Percentiles rank a stretch among this genome's conserved stretches.
Conservation (phyloP, 225 moss, liverwort and hornwort genomes). For the Polytrichum commune region DNA sequence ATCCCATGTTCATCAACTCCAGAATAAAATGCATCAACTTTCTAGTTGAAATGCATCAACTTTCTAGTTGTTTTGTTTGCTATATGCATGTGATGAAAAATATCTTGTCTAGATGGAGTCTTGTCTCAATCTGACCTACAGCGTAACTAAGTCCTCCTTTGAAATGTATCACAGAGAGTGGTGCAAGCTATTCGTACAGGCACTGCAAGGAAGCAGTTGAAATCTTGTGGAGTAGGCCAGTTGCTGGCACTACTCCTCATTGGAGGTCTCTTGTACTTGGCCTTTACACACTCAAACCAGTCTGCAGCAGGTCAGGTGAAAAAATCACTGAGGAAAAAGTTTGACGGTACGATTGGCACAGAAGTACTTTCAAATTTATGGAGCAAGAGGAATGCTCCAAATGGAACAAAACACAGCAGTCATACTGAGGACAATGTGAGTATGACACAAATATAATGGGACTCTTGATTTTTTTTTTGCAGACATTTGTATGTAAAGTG, state of each 20-base stretch:
- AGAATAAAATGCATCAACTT: not conserved
- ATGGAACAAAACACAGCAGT: constrained; percentile 13
- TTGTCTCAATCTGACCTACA: not conserved
- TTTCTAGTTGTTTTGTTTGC: not conserved
- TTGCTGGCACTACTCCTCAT: constrained; percentile 58
- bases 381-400: constrained; percentile 42
- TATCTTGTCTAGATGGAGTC: not conserved
- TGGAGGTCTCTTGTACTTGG: constrained; percentile 63
- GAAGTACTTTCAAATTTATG: constrained; percentile 41
- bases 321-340: constrained; percentile 25
- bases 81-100: not conserved
- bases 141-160: constrained; percentile 6
- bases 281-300: constrained; percentile 49
- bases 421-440: constrained; percentile 8
- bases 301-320: constrained; percentile 28
- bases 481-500: no score
- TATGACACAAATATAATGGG: constrained; percentile 11
- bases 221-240: constrained; percentile 80
- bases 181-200: constrained; percentile 56
- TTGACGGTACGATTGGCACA: constrained; percentile 34
- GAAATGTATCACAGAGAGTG: constrained; percentile 48
- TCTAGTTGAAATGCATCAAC: not conserved
- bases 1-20: not conserved
- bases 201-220: constrained; percentile 47
- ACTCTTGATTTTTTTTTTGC: no score